A percentile compares a stretch with the other conserved stretches of the same genome.
Conservation (phyloP, 768 basidiomycete species). For the Tulasnella sp. region DNA sequence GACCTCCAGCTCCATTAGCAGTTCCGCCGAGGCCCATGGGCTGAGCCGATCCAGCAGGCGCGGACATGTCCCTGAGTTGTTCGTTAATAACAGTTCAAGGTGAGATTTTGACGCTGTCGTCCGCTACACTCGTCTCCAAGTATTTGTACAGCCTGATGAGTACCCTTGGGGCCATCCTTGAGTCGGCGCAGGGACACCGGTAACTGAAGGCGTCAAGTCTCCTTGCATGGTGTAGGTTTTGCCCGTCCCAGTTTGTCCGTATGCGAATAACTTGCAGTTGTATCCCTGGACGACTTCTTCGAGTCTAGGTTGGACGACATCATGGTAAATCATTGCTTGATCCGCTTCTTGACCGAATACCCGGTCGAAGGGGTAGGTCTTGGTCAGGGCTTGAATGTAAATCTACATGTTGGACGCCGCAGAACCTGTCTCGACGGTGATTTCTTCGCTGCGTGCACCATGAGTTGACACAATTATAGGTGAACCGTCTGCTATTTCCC, state of each 20-base stretch:
- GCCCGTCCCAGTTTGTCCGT: slow-evolving; percentile 98
- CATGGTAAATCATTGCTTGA: slow-evolving; percentile 90
- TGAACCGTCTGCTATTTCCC: slow-evolving; percentile 82
- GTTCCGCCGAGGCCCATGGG: slow-evolving; percentile 71
- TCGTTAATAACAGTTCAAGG: slow-evolving; percentile 97
- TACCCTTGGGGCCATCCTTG: slow-evolving; percentile 95
- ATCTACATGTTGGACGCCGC: slow-evolving; percentile 73
- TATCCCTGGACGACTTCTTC: slow-evolving; percentile 94
- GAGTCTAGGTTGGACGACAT: slow-evolving; percentile 91
- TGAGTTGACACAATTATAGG: slow-evolving; percentile 82
- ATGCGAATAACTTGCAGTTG: slow-evolving; percentile 97
- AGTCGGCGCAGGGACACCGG: slow-evolving; percentile 84
- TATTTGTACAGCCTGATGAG: slow-evolving; percentile 89
- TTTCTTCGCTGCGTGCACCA: slow-evolving; percentile 72
- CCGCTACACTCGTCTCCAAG: slow-evolving; percentile 72
- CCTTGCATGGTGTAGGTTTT: slow-evolving; percentile 99
- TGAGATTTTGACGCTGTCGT: slow-evolving; percentile 93
- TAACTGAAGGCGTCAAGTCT: slow-evolving; percentile 76
- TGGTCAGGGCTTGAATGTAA: slow-evolving; percentile 70
- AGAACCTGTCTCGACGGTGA: slow-evolving; percentile 78
- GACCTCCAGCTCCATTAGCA: slow-evolving; percentile 49
- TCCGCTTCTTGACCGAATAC: slow-evolving; percentile 98
- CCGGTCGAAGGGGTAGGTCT: slow-evolving; percentile 91
- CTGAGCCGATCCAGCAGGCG: slow-evolving; percentile 67
- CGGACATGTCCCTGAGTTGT: slow-evolving; percentile 86